phyloP scores from a whole-genome alignment of 768 basidiomycete genomes.

The Leccinum barrowsii region DNA sequence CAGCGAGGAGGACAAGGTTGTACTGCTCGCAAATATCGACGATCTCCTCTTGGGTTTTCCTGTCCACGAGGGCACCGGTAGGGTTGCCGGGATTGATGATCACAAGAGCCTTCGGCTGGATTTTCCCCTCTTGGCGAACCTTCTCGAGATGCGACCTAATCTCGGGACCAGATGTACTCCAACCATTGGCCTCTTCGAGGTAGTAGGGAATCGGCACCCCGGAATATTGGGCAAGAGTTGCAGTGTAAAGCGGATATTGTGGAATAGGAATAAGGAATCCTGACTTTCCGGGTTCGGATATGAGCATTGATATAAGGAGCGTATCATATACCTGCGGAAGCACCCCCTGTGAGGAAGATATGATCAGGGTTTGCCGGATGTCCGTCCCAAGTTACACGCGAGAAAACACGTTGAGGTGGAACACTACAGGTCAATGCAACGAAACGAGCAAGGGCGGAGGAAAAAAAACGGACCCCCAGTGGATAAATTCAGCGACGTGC shows the following conservation, averaged over 20 bases:
- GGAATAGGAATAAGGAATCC: conserved; percentile 95
- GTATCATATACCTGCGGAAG: conserved; percentile 84
- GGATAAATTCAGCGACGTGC: conserved; percentile 86
- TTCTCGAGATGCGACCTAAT: conserved; percentile 66
- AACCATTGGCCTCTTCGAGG: conserved; percentile 76
- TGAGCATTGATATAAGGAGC: conserved; percentile 76
- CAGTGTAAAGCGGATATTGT: conserved; percentile 97
- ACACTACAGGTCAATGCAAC: conserved; percentile 4
- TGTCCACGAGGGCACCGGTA: conserved; percentile 81
- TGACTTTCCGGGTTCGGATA: conserved; percentile 52
- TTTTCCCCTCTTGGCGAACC: conserved; percentile 54
- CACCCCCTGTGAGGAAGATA: conserved; percentile 95
- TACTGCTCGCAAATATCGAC: conserved; percentile 84
- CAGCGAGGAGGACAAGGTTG: conserved; percentile 85
- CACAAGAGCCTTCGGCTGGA: conserved; percentile 78
- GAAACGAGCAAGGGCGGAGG: neutral
- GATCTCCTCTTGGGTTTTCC: conserved; percentile 66
- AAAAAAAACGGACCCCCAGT: conserved; percentile 46
- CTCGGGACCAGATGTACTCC: conserved; percentile 73
- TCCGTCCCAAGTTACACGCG: conserved; percentile 76
- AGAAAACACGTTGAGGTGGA: neutral
- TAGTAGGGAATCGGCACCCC: conserved; percentile 86
- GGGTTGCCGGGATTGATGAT: conserved; percentile 99
- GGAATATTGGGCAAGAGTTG: conserved; percentile 80
- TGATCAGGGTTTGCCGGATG: conserved; percentile 75